Base-by-base conservation (phyloP, 2,329 filamentous ascomycete species). In the Ophiostoma populinum region DNA sequence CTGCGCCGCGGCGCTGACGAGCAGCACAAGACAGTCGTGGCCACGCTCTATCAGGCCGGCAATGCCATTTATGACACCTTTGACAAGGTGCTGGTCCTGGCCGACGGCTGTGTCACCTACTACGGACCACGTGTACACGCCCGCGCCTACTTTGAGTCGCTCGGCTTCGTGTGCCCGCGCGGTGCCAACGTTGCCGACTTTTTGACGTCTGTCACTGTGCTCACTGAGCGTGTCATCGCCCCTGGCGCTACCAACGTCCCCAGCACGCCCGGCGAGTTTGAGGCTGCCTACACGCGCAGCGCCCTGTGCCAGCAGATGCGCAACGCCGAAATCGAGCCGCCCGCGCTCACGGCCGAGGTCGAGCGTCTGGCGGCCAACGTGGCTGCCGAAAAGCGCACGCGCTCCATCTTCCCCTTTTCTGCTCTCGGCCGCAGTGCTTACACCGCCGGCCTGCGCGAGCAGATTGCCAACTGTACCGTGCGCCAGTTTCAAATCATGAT, bases 401-500 rank as follows among this genome's bases (percentile, higher is more conserved):
- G 71, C 39, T 65, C 67, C 13, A 54, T 72, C 70, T 93, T 10
- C 92, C 85, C 52, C 59, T 92, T 32, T n/a, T n/a, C n/a, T 75
- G 73, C 62, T 76, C 86, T 50, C 83, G 82, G 9, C 87, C 77
- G 59, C 70, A 73, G 49, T 72, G 86, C 35, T 62, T 93, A 8
- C 65, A 62, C 37, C 80, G 79, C 35, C 85, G 93, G 50, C 76
- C 80, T 86, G 48, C 56, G 65, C 28, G 65, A 70, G 5, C 82
- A 90, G 53, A 75, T 90, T 2, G 49, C 68, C 19, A 70, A 72
- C 7, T 61, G 76, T 57, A 78, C 76, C 0, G 63, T 72, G 44
- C 68, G 82, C 27, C 80, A 90, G 52, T 75, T 82, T 40, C 85
- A 80, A 76, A 65, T 92, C 20, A 68, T 85, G 19, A 67, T 70